These are phyloP conservation scores for Fraxinus cuspidata DNA, from an alignment of 257 asterid genomes.

Conservation along the genomic window DNA sequence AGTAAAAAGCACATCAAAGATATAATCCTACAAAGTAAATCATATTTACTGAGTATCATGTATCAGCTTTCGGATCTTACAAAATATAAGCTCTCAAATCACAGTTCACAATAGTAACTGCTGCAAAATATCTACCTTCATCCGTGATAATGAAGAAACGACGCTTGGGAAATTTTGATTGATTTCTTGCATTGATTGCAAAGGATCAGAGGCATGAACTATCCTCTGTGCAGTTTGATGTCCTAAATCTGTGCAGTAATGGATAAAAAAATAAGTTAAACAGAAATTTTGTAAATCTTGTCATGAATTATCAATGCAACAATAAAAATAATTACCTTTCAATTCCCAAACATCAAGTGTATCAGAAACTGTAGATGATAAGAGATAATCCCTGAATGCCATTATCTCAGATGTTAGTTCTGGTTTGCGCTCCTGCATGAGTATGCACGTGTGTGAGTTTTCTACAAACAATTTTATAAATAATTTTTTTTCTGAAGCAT, in stretches of 20 bases:
- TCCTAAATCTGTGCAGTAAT: conserved; percentile 69
- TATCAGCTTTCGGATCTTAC: conserved; percentile 22
- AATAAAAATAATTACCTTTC: conserved; percentile 59
- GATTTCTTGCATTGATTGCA: conserved; percentile 93
- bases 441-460: conserved; percentile 30
- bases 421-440: conserved; percentile 87
- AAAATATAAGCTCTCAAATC: conserved; percentile 19
- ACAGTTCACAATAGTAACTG: conserved; percentile 14
- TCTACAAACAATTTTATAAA: conserved; percentile 8
- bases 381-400: conserved; percentile 95
- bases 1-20: conserved; percentile 25
- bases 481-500: neutral
- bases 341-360: conserved; percentile 93
- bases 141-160: conserved; percentile 93
- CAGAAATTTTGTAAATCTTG: conserved; percentile 9
- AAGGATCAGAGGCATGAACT: conserved; percentile 94
- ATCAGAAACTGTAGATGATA: conserved; percentile 89
- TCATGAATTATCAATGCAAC: conserved; percentile 18
- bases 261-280: conserved; percentile 22
- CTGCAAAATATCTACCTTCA: conserved; percentile 63
- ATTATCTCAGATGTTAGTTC: conserved; percentile 89
- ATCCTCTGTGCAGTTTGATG: conserved; percentile 99
- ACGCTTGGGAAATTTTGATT: conserved; percentile 93
- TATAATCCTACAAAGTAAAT: conserved; percentile 30
- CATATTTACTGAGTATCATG: conserved; percentile 14